A percentile compares a stretch with the other conserved stretches of the same genome.
These are phyloP conservation scores for Cokeromyces recurvatus DNA, from an alignment of 371 early-diverging fungal species.

Conservation along the genomic window DNA sequence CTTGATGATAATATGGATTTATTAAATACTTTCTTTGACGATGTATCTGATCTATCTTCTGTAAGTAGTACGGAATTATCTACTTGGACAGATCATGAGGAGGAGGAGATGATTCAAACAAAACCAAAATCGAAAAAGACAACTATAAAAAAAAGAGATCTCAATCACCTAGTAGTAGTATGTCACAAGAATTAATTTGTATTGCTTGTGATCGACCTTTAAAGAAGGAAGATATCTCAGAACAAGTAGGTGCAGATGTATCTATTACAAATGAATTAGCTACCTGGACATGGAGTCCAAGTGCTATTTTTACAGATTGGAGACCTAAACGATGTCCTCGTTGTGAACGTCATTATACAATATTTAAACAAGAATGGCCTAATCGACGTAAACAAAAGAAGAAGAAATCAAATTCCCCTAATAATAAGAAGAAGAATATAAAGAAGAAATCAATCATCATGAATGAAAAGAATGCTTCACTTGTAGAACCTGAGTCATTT, in stretches of 20 bases:
- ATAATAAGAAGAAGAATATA: slow-evolving; percentile 2
- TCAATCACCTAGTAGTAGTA: too few relatives aligned
- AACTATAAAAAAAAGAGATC: slow-evolving; percentile 45
- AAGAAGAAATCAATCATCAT: background rate
- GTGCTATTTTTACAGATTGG: slow-evolving; percentile 42
- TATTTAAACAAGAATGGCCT: slow-evolving; percentile 47
- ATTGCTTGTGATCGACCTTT: slow-evolving; percentile 33
- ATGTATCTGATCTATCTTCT: slow-evolving; percentile 41
- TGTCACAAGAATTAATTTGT: slow-evolving; percentile 44
- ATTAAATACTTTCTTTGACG: slow-evolving; percentile 35
- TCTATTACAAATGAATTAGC: slow-evolving; percentile 32
- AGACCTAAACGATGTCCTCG: slow-evolving; percentile 39
- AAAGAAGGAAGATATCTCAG: slow-evolving; percentile 23
- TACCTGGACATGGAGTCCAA: slow-evolving; percentile 51
- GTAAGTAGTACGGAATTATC: slow-evolving; percentile 24
- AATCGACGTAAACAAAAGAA: slow-evolving; percentile 22
- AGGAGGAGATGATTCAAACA: slow-evolving; percentile 23
- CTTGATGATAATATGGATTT: slow-evolving; percentile 1
- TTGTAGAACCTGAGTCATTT: background rate
- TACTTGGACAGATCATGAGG: slow-evolving; percentile 8
- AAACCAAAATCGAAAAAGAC: slow-evolving; percentile 15
- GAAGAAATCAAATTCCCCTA: background rate
- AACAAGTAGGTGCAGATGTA: slow-evolving; percentile 23
- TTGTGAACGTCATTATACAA: slow-evolving; percentile 39
- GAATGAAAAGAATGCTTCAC: background rate